Evolutionary conservation across 768 basidiomycete genomes (phyloP).

Genomic region (Leccinum fibrillosum): DNA sequence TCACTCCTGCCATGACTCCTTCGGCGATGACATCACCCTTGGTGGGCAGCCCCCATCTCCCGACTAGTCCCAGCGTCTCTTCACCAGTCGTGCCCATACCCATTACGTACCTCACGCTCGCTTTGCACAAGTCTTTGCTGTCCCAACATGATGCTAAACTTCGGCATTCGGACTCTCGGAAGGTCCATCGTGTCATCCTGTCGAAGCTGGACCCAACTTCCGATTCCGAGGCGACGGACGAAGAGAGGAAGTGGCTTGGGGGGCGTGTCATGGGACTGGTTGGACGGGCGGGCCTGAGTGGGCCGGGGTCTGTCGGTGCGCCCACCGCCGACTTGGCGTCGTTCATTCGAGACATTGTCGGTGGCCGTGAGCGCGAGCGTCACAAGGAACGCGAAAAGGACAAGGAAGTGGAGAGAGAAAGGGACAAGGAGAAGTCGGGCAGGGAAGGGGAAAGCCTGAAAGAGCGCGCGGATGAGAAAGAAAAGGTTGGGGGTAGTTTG

Average conservation of each 20-base stretch:
- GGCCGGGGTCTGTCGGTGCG: conserved; percentile 42
- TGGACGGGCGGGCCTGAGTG: conserved; percentile 33
- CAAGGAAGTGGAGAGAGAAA: conserved; percentile 30
- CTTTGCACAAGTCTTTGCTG: conserved; percentile 19
- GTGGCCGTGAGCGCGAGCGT: conserved; percentile 29
- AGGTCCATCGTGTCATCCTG: conserved; percentile 59
- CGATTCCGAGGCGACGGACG: conserved; percentile 31
- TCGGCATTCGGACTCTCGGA: conserved; percentile 49
- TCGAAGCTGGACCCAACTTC: conserved; percentile 49
- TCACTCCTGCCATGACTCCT: neutral
- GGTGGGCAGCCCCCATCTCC: conserved; percentile 10
- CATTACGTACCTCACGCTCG: conserved; percentile 24
- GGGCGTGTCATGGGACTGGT: conserved; percentile 39
- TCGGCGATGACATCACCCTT: conserved; percentile 7
- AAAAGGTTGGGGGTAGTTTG: conserved; percentile 29
- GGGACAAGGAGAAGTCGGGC: conserved; percentile 36
- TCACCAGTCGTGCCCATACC: neutral
- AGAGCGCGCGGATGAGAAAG: conserved; percentile 34
- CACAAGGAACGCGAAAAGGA: conserved; percentile 34
- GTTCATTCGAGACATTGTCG: conserved; percentile 46
- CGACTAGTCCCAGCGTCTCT: conserved; percentile 13
- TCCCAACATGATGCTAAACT: conserved; percentile 29
- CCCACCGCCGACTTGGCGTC: conserved; percentile 50
- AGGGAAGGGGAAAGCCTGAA: conserved; percentile 34
- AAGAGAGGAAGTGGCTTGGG: conserved; percentile 30